phyloP scores from a whole-genome alignment of 345 rosid species.

The Brassica incana region DNA sequence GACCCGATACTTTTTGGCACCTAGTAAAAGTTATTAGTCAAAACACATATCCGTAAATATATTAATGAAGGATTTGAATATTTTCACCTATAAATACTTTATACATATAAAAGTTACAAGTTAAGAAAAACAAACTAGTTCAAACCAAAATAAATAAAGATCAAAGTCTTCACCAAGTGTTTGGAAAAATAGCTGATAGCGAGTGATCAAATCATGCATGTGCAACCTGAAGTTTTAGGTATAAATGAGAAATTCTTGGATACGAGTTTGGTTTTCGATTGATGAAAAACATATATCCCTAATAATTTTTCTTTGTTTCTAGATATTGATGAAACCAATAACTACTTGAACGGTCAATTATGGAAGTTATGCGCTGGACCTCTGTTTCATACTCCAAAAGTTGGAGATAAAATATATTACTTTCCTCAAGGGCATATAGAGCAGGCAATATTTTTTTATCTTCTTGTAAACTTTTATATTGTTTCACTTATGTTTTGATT shows the following conservation, averaged over 20 bases:
- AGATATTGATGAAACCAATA: neutral
- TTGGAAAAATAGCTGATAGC: neutral
- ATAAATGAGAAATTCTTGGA: neutral
- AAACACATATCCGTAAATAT: neutral
- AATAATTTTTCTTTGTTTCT: neutral
- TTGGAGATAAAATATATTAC: constrained; percentile 55
- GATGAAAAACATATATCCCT: neutral
- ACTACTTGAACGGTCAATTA: constrained; percentile 27
- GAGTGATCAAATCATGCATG: neutral
- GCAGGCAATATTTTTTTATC: constrained; percentile 34
- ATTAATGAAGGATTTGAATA: neutral
- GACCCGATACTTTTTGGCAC: neutral
- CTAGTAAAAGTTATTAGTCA: neutral
- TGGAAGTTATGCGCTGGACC: constrained; percentile 69
- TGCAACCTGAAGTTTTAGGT: neutral
- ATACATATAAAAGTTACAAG: neutral
- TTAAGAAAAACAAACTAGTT: neutral
- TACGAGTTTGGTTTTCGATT: neutral
- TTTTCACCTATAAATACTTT: neutral
- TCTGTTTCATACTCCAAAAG: constrained; percentile 44
- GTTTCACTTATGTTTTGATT: neutral
- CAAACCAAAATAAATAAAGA: neutral
- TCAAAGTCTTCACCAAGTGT: neutral
- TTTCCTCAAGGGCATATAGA: constrained; percentile 68
- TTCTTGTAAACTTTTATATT: neutral